Conservation (phyloP, 2,329 filamentous ascomycete genomes). For the Curvularia verruculosa region DNA sequence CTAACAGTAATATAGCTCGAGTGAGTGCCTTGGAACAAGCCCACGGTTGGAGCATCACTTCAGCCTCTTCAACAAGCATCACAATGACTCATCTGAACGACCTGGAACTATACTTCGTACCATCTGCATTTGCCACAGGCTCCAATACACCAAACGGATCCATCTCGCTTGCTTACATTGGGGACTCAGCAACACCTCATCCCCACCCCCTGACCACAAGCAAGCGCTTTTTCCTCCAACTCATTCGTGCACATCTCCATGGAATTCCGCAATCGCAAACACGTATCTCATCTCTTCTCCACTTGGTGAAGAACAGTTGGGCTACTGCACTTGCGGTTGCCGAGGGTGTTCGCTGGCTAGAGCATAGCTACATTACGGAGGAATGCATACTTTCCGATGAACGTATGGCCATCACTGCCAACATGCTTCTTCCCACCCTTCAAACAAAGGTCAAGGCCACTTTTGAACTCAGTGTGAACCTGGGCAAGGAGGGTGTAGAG, state of each 20-base stretch:
- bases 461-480: conserved; percentile 60
- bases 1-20: conserved; percentile 61
- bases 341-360: conserved; percentile 66
- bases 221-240: conserved; percentile 76
- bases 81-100: conserved; percentile 76
- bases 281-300: conserved; percentile 63
- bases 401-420: conserved; percentile 65
- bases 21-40: conserved; percentile 69
- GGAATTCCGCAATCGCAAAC: conserved; percentile 65
- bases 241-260: conserved; percentile 71
- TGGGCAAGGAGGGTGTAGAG: conserved; percentile 55
- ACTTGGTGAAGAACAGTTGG: conserved; percentile 68
- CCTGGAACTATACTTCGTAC: conserved; percentile 75
- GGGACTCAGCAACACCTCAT: conserved; percentile 61
- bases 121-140: conserved; percentile 62
- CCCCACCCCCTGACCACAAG: conserved; percentile 65
- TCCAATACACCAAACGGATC: conserved; percentile 52
- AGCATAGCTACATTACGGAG: conserved; percentile 68
- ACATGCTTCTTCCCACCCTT: conserved; percentile 67
- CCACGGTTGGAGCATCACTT: conserved; percentile 73
- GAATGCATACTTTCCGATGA: conserved; percentile 69
- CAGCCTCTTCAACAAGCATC: conserved; percentile 64
- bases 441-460: conserved; percentile 71
- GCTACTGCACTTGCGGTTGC: conserved; percentile 65
- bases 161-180: conserved; percentile 75